Base-by-base conservation (phyloP, 371 early-diverging fungal genomes). In the Encephalitozoon intestinalis region DNA sequence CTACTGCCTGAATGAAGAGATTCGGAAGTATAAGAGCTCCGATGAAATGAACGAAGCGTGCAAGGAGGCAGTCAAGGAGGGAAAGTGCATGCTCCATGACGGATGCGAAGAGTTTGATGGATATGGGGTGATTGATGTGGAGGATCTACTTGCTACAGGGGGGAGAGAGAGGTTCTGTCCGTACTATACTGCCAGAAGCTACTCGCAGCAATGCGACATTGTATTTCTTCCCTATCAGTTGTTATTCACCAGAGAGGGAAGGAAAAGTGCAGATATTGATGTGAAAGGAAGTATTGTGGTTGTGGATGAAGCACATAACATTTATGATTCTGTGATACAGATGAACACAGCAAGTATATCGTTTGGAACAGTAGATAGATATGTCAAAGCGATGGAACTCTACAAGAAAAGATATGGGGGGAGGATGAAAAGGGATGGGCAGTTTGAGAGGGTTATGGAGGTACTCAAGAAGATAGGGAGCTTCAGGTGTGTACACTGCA, bases 231-330 rank as follows among this genome's bases (percentile, higher is more conserved):
- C 84, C 1, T 86, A 86, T 65, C 76, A 73, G 37, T 53, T 83
- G 44, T 34, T 86, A 12, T 82, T 86, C 40, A 65, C 70, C 5
- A 50, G 67, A 65, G 80, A 82, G 54, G 76, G 77, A 9, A 70
- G 83, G 23, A 76, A 68, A 34, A 79, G 77, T 41, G 1, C 64
- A 23, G 65, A 78, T 28, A 77, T 86, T n/a, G 43, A 76, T 54
- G 49, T 79, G 37, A n/a, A 49, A 12, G 75, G 79, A 43, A 68
- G 73, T 15, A 77, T 86, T 39, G 34, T 86, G 9, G 70, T 86
- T 37, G 76, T 86, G 49, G 86, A 86, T 71, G 86, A 86, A 66
- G 84, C 82, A 21, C 86, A 86, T 70, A 86, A 86, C 65, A 77
- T 86, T 43, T 80, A 67, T 69, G 79, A 81, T 1, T 67, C 80